phyloP scores from a whole-genome alignment of 208 protist species.

The Trypanosoma mega region DNA sequence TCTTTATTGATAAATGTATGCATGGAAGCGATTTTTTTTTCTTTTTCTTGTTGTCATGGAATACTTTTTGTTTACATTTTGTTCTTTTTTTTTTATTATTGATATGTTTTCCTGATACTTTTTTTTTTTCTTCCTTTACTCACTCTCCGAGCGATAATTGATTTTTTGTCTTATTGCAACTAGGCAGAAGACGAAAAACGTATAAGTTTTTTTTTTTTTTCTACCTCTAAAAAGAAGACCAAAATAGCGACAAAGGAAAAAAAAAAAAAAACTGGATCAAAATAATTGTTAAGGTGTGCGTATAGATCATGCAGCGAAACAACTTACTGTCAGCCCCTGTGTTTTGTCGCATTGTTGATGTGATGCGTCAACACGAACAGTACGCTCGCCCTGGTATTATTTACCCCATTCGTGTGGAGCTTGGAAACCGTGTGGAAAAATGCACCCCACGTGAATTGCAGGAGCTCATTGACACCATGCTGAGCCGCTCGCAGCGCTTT shows the following conservation, averaged over 20 bases:
- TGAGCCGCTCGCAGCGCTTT: constrained; percentile 70
- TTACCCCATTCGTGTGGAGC: constrained; percentile 80
- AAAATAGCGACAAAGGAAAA: neutral
- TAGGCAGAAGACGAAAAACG: no score
- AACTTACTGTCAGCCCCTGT: constrained; percentile 39
- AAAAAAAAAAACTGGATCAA: neutral
- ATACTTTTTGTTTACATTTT: no score
- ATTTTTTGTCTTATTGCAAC: no score
- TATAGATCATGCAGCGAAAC: constrained; percentile 23
- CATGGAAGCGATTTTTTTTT: no score
- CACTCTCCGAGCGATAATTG: no score
- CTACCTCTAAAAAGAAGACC: no score
- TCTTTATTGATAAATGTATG: no score
- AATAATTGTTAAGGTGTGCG: neutral
- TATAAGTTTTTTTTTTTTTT: no score
- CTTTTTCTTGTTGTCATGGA: no score
- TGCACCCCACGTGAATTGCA: constrained; percentile 66
- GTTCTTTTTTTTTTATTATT: no score
- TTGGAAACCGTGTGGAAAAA: constrained; percentile 59
- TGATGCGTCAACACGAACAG: constrained; percentile 63
- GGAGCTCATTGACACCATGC: constrained; percentile 57
- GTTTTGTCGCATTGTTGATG: constrained; percentile 82
- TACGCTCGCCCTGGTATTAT: constrained; percentile 64
- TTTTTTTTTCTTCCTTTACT: no score
- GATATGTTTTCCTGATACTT: no score